A percentile compares a stretch with the other conserved stretches of the same genome.
Evolutionary conservation across 2,329 filamentous ascomycete genomes (phyloP).

Genomic region (Dryadomyces quercivorus): DNA sequence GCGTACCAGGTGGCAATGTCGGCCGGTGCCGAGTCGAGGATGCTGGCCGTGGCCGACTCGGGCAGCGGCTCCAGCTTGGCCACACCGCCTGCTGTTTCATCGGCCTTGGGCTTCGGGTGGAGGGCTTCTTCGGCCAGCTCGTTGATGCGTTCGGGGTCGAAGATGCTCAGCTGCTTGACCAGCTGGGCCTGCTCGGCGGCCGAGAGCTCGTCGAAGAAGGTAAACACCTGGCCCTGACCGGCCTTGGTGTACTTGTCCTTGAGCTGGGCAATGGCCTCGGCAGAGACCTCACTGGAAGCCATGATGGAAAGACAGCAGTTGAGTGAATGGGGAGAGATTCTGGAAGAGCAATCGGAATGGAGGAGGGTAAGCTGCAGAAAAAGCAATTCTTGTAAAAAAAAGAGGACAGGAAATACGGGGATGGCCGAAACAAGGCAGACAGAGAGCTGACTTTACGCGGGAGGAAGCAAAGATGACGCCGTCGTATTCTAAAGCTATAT

Average conservation of each 20-base stretch:
- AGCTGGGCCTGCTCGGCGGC: constrained; percentile 62
- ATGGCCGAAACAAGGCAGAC: neutral
- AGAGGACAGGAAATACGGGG: neutral
- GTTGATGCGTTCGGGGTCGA: constrained; percentile 83
- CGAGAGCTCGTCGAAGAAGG: constrained; percentile 74
- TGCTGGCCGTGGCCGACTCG: constrained; percentile 72
- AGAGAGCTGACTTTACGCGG: neutral
- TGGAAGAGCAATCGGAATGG: neutral
- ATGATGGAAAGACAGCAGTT: neutral
- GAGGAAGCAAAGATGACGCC: too few species aligned
- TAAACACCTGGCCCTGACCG: constrained; percentile 70
- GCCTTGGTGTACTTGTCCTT: constrained; percentile 62
- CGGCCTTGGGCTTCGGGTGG: constrained; percentile 43
- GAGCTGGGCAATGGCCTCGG: constrained; percentile 41
- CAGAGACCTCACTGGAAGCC: neutral
- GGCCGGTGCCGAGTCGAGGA: constrained; percentile 72
- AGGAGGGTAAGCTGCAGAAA: neutral
- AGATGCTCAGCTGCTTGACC: constrained; percentile 67
- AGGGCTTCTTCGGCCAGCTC: constrained; percentile 72
- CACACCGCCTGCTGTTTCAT: constrained; percentile 42
- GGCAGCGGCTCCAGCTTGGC: constrained; percentile 72
- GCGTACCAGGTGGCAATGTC: constrained; percentile 80
- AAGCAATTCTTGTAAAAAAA: neutral
- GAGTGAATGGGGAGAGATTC: neutral
- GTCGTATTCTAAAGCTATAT: neutral